A percentile compares a stretch with the other conserved stretches of the same genome.
Evolutionary conservation across 202 grass and related monocot species (phyloP).

Genomic region (Alloteropsis angusta): DNA sequence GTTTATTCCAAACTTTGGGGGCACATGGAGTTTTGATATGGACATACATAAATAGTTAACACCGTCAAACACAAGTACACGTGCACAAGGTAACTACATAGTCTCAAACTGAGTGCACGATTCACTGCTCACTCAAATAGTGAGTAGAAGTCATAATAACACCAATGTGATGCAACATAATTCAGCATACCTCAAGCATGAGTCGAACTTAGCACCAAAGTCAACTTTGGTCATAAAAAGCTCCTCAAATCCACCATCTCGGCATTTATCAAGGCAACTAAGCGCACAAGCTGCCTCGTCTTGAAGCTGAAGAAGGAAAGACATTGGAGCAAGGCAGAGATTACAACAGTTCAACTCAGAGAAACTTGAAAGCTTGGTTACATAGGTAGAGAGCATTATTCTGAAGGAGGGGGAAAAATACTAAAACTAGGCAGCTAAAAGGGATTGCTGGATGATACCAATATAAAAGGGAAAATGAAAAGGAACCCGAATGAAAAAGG

Average conservation of each 20-base stretch:
- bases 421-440: too few species aligned
- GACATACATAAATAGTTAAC: background rate
- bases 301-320: slow-evolving; percentile 62
- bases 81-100: background rate
- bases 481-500: background rate
- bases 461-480: background rate
- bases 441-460: too few species aligned
- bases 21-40: background rate
- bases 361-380: slow-evolving; percentile 21
- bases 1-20: background rate
- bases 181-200: slow-evolving; percentile 62
- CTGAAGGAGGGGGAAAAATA: background rate
- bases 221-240: slow-evolving; percentile 91
- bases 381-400: background rate
- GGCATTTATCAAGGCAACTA: slow-evolving; percentile 69
- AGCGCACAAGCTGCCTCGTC: slow-evolving; percentile 63
- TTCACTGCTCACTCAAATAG: background rate
- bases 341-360: background rate
- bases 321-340: background rate
- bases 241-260: slow-evolving; percentile 79
- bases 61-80: background rate
- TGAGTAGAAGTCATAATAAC: slow-evolving; percentile 1
- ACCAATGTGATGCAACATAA: background rate
- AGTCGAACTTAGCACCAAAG: slow-evolving; percentile 87
- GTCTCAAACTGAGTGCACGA: background rate